phyloP scores from a whole-genome alignment of 371 early-diverging fungal species.

The Entomophthora muscae region DNA sequence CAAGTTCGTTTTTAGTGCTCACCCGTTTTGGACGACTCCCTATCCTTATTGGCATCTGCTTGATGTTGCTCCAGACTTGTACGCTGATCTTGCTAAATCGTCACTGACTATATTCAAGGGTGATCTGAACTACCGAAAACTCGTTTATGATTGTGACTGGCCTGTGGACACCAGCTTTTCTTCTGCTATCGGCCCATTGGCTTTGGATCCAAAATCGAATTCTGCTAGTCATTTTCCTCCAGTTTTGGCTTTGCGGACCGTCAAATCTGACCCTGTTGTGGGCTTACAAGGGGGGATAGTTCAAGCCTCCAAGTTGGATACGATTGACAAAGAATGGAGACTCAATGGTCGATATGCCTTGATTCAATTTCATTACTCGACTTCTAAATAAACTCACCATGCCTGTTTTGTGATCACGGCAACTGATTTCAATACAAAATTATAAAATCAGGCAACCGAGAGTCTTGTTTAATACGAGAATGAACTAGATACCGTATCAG shows the following conservation, averaged over 20 bases:
- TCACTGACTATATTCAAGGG: slow-evolving; percentile 80
- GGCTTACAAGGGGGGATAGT: slow-evolving; percentile 49
- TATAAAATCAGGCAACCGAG: too few relatives aligned
- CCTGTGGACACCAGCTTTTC: slow-evolving; percentile 56
- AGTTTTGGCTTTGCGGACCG: slow-evolving; percentile 60
- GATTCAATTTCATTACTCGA: slow-evolving; percentile 19
- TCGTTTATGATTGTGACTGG: slow-evolving; percentile 78
- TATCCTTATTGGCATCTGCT: slow-evolving; percentile 59
- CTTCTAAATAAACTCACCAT: too few relatives aligned
- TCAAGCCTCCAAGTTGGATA: slow-evolving; percentile 24
- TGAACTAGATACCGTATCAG: too few relatives aligned
- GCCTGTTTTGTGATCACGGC: too few relatives aligned
- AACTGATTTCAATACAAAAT: too few relatives aligned
- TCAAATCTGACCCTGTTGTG: slow-evolving; percentile 72
- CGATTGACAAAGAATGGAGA: slow-evolving; percentile 18
- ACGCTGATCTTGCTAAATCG: slow-evolving; percentile 28
- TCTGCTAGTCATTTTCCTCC: slow-evolving; percentile 24
- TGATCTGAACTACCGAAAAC: slow-evolving; percentile 89
- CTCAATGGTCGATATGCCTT: slow-evolving; percentile 59
- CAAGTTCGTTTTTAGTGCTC: slow-evolving; percentile 19
- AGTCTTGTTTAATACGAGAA: too few relatives aligned
- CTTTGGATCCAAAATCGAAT: slow-evolving; percentile 12
- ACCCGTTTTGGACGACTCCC: slow-evolving; percentile 75
- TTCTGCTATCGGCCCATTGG: slow-evolving; percentile 57
- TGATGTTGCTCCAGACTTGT: slow-evolving; percentile 36